phyloP scores from a whole-genome alignment of 805 yeast species.

The Kodamaea sagamina region DNA sequence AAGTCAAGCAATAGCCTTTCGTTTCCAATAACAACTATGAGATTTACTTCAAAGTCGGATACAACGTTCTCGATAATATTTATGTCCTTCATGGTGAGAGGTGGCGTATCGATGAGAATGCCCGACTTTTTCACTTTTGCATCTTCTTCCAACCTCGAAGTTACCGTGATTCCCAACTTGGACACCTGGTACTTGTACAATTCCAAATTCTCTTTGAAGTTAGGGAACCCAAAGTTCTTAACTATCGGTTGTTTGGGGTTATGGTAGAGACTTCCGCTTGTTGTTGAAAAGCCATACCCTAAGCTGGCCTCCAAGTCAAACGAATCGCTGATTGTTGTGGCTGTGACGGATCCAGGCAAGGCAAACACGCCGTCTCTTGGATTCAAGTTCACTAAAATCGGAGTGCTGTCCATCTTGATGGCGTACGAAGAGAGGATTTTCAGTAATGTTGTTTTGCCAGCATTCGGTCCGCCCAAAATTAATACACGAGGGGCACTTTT shows the following conservation, averaged over 20 bases:
- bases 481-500: slow-evolving; percentile 56
- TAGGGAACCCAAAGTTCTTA: slow-evolving; percentile 73
- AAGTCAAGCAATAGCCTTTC: slow-evolving; percentile 70
- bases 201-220: slow-evolving; percentile 55
- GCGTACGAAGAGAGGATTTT: slow-evolving; percentile 77
- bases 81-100: slow-evolving; percentile 52
- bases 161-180: slow-evolving; percentile 50
- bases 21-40: slow-evolving; percentile 71
- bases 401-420: slow-evolving; percentile 62
- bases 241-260: slow-evolving; percentile 92
- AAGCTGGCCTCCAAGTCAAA: slow-evolving; percentile 69
- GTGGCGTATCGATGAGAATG: slow-evolving; percentile 72
- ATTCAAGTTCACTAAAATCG: slow-evolving; percentile 76
- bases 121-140: slow-evolving; percentile 50
- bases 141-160: slow-evolving; percentile 55
- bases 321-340: slow-evolving; percentile 78
- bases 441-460: slow-evolving; percentile 79
- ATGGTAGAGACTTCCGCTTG: slow-evolving; percentile 70
- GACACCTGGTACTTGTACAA: slow-evolving; percentile 53
- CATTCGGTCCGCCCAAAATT: slow-evolving; percentile 66
- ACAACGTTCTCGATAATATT: slow-evolving; percentile 57
- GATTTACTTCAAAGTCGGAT: slow-evolving; percentile 58
- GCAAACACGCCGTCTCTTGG: slow-evolving; percentile 71
- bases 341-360: slow-evolving; percentile 82
- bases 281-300: slow-evolving; percentile 76